Conservation (phyloP, 164 flowering plant genomes). For the Amborella trichopoda region DNA sequence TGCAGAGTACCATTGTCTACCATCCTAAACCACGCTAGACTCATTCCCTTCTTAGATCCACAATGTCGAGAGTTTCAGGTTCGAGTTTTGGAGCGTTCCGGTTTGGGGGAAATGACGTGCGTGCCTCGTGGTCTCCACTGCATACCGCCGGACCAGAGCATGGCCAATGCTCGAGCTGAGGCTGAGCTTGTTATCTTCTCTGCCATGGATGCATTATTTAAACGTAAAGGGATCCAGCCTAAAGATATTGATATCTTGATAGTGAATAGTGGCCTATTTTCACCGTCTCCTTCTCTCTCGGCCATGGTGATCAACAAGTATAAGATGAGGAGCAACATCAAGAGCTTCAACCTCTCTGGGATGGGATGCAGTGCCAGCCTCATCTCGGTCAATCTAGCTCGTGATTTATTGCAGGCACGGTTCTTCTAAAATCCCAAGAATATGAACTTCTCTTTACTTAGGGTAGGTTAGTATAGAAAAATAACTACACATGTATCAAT, state of each 20-base stretch:
- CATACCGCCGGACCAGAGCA: constrained; percentile 10
- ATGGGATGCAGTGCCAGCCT: constrained; percentile 69
- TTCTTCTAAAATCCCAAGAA: too few relatives aligned
- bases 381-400: constrained; percentile 46
- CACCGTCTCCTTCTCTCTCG: constrained; percentile 20
- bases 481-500: too few relatives aligned
- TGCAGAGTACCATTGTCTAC: constrained; percentile 13
- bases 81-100: constrained; percentile 13
- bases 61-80: constrained; percentile 11
- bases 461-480: too few relatives aligned
- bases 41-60: constrained; percentile 2
- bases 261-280: constrained; percentile 14
- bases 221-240: constrained; percentile 5
- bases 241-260: constrained; percentile 13
- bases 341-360: constrained; percentile 51
- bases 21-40: constrained; percentile 7
- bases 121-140: constrained; percentile 9
- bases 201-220: constrained; percentile 2
- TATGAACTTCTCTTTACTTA: too few relatives aligned
- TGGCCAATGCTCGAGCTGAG: constrained; percentile 6
- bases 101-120: constrained; percentile 12
- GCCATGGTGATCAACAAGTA: constrained; percentile 59
- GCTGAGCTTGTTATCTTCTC: constrained; percentile 1
- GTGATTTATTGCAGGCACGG: constrained; percentile 47
- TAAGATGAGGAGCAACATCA: constrained; percentile 48